These are phyloP conservation scores for Lepraria neglecta DNA, from an alignment of 495 filamentous ascomycete genomes.

Conservation along the genomic window DNA sequence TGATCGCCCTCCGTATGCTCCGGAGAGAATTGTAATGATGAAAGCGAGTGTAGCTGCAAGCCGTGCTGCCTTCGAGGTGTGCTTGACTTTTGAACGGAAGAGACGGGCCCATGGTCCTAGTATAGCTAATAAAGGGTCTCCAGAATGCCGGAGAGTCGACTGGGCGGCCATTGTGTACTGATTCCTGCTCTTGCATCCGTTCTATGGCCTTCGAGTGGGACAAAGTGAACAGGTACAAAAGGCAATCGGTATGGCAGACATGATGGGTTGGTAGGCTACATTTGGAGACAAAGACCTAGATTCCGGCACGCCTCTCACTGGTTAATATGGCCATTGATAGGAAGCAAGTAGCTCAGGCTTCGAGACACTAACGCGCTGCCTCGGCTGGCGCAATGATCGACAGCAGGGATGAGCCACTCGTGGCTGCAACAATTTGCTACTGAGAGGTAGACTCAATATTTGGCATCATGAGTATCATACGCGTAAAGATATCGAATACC, in stretches of 20 bases:
- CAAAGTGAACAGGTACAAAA: not conserved
- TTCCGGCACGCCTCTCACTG: too few relatives aligned
- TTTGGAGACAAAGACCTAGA: too few relatives aligned
- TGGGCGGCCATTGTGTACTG: slow-evolving; percentile 64
- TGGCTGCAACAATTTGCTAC: too few relatives aligned
- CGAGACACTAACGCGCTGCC: not conserved
- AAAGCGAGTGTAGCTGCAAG: slow-evolving; percentile 70
- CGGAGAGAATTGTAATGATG: slow-evolving; percentile 64
- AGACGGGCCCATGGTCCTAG: slow-evolving; percentile 60
- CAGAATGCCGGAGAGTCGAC: slow-evolving; percentile 67
- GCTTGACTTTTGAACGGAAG: slow-evolving; percentile 52
- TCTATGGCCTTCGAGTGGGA: not conserved
- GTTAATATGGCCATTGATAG: too few relatives aligned
- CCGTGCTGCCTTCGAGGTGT: slow-evolving; percentile 59
- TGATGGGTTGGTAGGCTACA: too few relatives aligned
- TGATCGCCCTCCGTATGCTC: slow-evolving; percentile 66
- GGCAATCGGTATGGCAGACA: too few relatives aligned
- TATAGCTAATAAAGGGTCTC: slow-evolving; percentile 64
- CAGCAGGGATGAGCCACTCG: not conserved
- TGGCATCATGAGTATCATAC: too few relatives aligned
- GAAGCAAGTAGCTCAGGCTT: too few relatives aligned
- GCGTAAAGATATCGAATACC: too few relatives aligned
- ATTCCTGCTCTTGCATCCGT: not conserved
- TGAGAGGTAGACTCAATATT: too few relatives aligned
- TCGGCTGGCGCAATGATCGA: not conserved